Percentiles rank a stretch among this genome's conserved stretches.
Conservation (phyloP, 345 rosid species). For the Eucalyptus erythrocorys region DNA sequence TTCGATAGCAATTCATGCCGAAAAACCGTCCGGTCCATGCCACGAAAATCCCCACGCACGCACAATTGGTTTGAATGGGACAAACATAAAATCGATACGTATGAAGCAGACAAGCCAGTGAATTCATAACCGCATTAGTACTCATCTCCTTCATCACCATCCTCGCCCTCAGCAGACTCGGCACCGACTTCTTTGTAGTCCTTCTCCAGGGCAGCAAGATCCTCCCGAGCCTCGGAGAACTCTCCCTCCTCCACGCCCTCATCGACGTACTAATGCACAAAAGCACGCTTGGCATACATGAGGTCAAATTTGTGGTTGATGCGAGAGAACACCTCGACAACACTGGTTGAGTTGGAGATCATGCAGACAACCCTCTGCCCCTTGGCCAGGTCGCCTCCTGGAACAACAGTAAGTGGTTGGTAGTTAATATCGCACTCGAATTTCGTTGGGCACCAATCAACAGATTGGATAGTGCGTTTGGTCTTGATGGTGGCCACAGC, state of each 20-base stretch:
- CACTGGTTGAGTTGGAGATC: slow-evolving; percentile 13
- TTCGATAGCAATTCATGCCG: too few relatives aligned
- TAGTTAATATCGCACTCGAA: slow-evolving; percentile 5
- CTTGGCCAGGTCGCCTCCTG: slow-evolving; percentile 10
- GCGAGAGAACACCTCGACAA: slow-evolving; percentile 2
- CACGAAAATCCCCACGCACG: too few relatives aligned
- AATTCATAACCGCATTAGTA: background rate
- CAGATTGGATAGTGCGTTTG: slow-evolving; percentile 2
- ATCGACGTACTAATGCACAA: slow-evolving; percentile 5
- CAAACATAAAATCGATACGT: background rate
- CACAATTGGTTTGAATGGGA: background rate
- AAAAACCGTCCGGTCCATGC: too few relatives aligned
- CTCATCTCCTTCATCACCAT: background rate
- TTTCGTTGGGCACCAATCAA: slow-evolving; percentile 1
- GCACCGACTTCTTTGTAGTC: background rate
- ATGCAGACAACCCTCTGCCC: slow-evolving; percentile 10
- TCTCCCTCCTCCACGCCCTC: slow-evolving; percentile 2
- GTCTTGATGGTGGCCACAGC: slow-evolving; percentile 9
- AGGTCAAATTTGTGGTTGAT: slow-evolving; percentile 8
- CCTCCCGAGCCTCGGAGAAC: background rate
- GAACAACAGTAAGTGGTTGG: slow-evolving; percentile 8
- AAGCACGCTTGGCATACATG: slow-evolving; percentile 8
- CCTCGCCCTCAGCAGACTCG: background rate
- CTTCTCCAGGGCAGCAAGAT: background rate
- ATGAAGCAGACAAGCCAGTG: background rate